phyloP scores from a whole-genome alignment of 805 yeast species.

The Starmerella vitae region DNA sequence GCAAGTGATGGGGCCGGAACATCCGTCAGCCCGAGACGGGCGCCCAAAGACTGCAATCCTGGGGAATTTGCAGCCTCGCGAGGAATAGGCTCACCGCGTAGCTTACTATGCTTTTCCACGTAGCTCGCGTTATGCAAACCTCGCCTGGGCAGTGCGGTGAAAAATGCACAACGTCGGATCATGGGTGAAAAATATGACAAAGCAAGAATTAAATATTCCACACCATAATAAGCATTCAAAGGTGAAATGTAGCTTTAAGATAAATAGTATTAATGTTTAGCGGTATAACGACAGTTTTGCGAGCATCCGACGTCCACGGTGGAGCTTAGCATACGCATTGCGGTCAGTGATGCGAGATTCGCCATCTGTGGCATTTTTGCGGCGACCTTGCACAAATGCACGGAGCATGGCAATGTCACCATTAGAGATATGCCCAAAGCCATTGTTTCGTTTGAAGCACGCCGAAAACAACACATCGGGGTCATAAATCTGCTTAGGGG shows the following conservation, averaged over 20 bases:
- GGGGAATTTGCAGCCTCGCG: conserved; percentile 47
- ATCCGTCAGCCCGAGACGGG: conserved; percentile 45
- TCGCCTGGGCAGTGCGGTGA: no score
- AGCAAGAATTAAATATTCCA: no score
- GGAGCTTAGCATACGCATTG: conserved; percentile 21
- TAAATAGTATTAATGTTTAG: conserved; percentile 2
- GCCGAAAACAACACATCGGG: conserved; percentile 57
- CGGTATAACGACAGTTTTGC: conserved; percentile 20
- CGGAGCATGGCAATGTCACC: conserved; percentile 70
- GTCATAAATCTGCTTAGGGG: conserved; percentile 41
- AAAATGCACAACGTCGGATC: no score
- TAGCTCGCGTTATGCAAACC: conserved; percentile 5
- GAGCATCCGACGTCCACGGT: conserved; percentile 23
- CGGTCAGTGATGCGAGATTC: conserved; percentile 18
- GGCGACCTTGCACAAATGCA: conserved; percentile 50
- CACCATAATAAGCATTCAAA: not conserved
- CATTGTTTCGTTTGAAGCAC: conserved; percentile 60
- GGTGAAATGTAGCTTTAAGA: not conserved
- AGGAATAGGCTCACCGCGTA: conserved; percentile 27
- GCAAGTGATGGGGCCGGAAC: conserved; percentile 59
- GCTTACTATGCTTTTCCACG: conserved; percentile 17
- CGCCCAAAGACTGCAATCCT: conserved; percentile 61
- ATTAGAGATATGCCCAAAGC: conserved; percentile 64
- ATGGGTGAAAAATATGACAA: no score
- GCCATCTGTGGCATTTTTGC: conserved; percentile 15